phyloP scores from a whole-genome alignment of 1,284 basidiomycete genomes.

The Earliella scabrosa region DNA sequence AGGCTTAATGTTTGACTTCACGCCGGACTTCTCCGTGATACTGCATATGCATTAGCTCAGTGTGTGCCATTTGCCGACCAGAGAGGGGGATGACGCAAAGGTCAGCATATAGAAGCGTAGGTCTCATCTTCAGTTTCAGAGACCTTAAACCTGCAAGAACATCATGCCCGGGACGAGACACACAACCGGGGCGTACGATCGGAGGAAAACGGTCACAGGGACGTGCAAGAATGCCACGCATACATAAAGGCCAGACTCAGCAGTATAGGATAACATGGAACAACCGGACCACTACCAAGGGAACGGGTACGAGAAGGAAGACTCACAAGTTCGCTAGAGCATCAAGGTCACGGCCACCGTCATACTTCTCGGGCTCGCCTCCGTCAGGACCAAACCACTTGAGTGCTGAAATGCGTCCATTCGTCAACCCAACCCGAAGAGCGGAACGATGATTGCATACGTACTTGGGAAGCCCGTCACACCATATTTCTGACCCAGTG shows the following conservation, averaged over 20 bases:
- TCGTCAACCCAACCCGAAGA: background rate
- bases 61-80: too few species aligned
- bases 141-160: slow-evolving; percentile 23
- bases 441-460: slow-evolving; percentile 30
- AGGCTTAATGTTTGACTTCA: slow-evolving; percentile 86
- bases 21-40: slow-evolving; percentile 74
- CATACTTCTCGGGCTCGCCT: slow-evolving; percentile 74
- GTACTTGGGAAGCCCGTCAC: slow-evolving; percentile 89
- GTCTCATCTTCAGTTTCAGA: slow-evolving; percentile 23
- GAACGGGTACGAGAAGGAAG: background rate
- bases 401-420: slow-evolving; percentile 58
- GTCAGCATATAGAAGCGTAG: slow-evolving; percentile 6
- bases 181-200: too few species aligned
- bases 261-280: too few species aligned
- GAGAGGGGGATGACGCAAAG: too few species aligned
- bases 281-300: too few species aligned
- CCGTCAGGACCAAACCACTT: slow-evolving; percentile 85
- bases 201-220: too few species aligned
- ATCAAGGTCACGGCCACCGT: slow-evolving; percentile 83
- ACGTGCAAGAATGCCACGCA: too few species aligned
- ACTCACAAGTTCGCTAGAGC: slow-evolving; percentile 76
- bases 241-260: too few species aligned
- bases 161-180: slow-evolving; percentile 10
- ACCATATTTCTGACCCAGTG: slow-evolving; percentile 73
- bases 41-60: slow-evolving; percentile 53